Conservation (phyloP, 176 grass and related monocot species). For the Triticum timopheevii region DNA sequence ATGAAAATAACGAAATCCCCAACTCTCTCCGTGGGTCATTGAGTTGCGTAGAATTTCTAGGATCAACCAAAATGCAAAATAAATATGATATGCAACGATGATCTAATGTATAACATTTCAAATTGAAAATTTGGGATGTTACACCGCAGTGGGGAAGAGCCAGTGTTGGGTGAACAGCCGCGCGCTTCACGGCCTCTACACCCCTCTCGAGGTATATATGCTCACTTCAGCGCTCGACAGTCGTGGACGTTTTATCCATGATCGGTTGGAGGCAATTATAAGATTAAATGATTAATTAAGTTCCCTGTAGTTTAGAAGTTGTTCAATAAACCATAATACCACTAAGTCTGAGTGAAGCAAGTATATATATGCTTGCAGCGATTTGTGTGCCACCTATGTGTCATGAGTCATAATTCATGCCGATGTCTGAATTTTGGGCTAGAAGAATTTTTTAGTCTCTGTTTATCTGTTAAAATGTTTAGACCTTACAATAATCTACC, state of each 20-base stretch:
- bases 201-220: slow-evolving; percentile 63
- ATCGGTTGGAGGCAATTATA: too few species aligned
- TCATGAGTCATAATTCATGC: neutral
- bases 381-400: neutral
- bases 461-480: neutral
- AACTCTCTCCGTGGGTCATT: too few species aligned
- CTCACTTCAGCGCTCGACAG: neutral
- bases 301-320: too few species aligned
- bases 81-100: too few species aligned
- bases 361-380: neutral
- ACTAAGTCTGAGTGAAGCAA: too few species aligned
- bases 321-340: too few species aligned
- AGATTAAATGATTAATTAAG: too few species aligned
- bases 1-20: too few species aligned
- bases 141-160: neutral
- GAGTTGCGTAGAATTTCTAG: too few species aligned
- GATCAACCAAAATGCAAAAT: too few species aligned
- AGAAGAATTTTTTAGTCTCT: neutral
- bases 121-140: too few species aligned
- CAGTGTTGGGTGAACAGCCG: slow-evolving; percentile 43
- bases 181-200: slow-evolving; percentile 68
- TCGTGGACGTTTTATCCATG: neutral
- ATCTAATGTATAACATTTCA: too few species aligned
- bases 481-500: neutral
- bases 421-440: neutral